These are phyloP conservation scores for Pseudevernia furfuracea DNA, from an alignment of 495 filamentous ascomycete species.

Conservation along the genomic window DNA sequence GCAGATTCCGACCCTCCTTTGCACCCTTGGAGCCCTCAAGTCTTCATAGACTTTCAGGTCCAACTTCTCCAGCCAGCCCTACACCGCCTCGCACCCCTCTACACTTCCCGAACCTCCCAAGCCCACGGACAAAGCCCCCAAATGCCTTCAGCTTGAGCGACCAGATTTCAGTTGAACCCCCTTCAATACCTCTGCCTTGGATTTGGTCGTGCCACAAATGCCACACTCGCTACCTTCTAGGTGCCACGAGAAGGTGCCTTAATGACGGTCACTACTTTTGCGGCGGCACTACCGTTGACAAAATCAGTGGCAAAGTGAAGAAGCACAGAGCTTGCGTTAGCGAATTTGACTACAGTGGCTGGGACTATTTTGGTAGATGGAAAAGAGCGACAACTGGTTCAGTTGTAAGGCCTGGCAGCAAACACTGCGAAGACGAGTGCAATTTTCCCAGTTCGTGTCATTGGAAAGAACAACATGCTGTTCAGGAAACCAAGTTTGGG, in stretches of 20 bases:
- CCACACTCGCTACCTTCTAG: constrained; percentile 34
- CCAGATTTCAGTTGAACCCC: not conserved
- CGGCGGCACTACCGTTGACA: constrained; percentile 34
- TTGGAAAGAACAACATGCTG: constrained; percentile 15
- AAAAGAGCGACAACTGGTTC: constrained; percentile 14
- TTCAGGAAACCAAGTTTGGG: not conserved
- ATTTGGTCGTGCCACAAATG: constrained; percentile 44
- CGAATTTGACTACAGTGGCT: constrained; percentile 43
- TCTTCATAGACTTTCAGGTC: constrained; percentile 14
- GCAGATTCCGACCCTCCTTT: constrained; percentile 4
- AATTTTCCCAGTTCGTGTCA: constrained; percentile 23
- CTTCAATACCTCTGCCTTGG: constrained; percentile 30
- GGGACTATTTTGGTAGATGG: constrained; percentile 38
- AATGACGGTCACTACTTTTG: constrained; percentile 45
- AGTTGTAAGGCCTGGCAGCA: not conserved
- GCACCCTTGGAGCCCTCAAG: constrained; percentile 17
- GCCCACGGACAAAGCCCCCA: not conserved
- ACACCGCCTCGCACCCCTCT: constrained; percentile 6
- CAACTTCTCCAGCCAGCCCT: constrained; percentile 18
- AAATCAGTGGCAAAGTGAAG: constrained; percentile 23
- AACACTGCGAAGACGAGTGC: constrained; percentile 20
- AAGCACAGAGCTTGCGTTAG: constrained; percentile 35
- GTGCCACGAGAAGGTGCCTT: constrained; percentile 40
- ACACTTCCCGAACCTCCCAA: constrained; percentile 10
- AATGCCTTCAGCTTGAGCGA: not conserved